Evolutionary conservation across 495 filamentous ascomycete genomes (phyloP).

Genomic region (Alectoria sarmentosa): DNA sequence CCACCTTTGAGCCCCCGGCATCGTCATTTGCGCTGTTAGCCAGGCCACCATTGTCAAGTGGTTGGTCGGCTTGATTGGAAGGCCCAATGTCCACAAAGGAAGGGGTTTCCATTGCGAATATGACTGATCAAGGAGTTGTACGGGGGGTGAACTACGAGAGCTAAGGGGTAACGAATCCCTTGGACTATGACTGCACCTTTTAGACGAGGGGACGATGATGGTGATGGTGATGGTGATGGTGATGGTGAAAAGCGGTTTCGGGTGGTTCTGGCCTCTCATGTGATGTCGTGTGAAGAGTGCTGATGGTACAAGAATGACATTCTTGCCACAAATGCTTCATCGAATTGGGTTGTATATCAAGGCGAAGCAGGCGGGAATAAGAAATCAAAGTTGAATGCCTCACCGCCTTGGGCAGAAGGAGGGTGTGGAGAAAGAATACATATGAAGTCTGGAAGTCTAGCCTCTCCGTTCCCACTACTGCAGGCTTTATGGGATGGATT

Average conservation of each 20-base stretch:
- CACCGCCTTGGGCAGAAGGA: not conserved
- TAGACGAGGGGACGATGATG: not conserved
- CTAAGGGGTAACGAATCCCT: not conserved
- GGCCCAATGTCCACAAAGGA: not conserved
- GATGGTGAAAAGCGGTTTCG: not conserved
- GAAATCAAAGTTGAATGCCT: not conserved
- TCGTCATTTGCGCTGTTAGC: slow-evolving; percentile 34
- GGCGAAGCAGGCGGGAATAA: not conserved
- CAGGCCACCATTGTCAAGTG: not conserved
- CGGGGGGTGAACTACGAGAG: too few relatives aligned
- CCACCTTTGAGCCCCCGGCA: slow-evolving; percentile 50
- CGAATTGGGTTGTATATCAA: not conserved
- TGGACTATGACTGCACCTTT: not conserved
- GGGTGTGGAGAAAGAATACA: not conserved
- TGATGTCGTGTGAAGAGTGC: not conserved
- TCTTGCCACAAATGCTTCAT: not conserved
- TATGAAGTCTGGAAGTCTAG: not conserved
- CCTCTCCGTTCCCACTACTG: not conserved
- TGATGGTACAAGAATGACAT: not conserved
- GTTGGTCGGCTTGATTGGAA: not conserved
- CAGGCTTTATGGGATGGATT: not conserved
- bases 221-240: not conserved
- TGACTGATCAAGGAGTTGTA: not conserved
- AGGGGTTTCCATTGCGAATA: not conserved
- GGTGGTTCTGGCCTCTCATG: not conserved